phyloP scores from a whole-genome alignment of 1,284 basidiomycete genomes.

The Macrocystidia cucumis region DNA sequence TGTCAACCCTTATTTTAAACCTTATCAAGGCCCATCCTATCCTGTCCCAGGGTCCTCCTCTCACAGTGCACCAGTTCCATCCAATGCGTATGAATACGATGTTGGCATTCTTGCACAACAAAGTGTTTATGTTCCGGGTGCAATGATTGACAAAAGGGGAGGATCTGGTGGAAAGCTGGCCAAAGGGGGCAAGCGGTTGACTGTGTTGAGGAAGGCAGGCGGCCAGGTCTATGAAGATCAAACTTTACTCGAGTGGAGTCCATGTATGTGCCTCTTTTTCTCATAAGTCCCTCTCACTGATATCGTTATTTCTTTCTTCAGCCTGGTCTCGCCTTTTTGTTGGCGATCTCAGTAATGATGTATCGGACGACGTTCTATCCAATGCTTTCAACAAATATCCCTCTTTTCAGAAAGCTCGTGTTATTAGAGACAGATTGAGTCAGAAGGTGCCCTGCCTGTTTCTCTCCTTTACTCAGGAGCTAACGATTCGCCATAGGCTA shows the following conservation, averaged over 20 bases:
- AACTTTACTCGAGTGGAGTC: conserved; percentile 96
- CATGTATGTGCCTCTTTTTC: conserved; percentile 52
- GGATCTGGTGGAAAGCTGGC: conserved; percentile 78
- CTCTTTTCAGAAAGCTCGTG: conserved; percentile 91
- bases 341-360: conserved; percentile 97
- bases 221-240: conserved; percentile 99
- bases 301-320: conserved; percentile 28
- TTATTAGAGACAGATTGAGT: conserved; percentile 87
- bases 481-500: conserved; percentile 52
- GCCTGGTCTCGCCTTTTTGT: conserved; percentile 98
- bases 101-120: conserved; percentile 83
- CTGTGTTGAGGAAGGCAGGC: conserved; percentile 90
- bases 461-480: background rate
- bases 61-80: conserved; percentile 72
- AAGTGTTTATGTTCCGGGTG: conserved; percentile 82
- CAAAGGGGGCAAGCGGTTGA: conserved; percentile 89
- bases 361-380: conserved; percentile 88
- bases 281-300: conserved; percentile 8
- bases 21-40: conserved; percentile 69
- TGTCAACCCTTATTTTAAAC: conserved; percentile 71
- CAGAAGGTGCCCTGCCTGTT: conserved; percentile 55
- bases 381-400: conserved; percentile 91
- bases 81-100: conserved; percentile 87
- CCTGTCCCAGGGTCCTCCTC: conserved; percentile 57
- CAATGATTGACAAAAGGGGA: conserved; percentile 79